These are phyloP conservation scores for Citrus reticulata DNA, from an alignment of 345 rosid species.

Conservation along the genomic window DNA sequence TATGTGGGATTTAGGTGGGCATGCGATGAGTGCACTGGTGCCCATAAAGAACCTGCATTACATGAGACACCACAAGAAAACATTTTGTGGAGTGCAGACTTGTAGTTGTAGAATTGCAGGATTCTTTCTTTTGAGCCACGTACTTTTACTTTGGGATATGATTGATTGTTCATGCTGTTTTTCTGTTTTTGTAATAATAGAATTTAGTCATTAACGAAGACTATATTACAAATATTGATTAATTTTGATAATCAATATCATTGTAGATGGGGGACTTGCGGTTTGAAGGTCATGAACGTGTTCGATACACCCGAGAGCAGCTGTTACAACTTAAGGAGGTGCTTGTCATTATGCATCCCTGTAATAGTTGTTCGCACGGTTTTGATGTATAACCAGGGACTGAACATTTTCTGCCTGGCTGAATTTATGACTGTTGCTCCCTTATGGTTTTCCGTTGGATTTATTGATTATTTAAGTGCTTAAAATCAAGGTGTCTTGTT, in stretches of 20 bases:
- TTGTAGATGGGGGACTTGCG: slow-evolving; percentile 39
- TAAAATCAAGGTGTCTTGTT: slow-evolving; percentile 7
- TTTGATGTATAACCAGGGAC: not conserved
- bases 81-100: not conserved
- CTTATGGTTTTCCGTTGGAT: not conserved
- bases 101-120: not conserved
- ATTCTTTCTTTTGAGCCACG: not conserved
- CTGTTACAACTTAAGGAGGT: slow-evolving; percentile 69
- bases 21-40: slow-evolving; percentile 15
- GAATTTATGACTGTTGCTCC: not conserved
- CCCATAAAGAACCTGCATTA: slow-evolving; percentile 25
- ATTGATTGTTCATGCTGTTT: not conserved
- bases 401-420: not conserved
- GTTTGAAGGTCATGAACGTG: slow-evolving; percentile 58
- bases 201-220: not conserved
- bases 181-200: not conserved
- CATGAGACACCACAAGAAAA: not conserved
- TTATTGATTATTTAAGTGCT: slow-evolving; percentile 2
- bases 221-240: not conserved
- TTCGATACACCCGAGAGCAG: slow-evolving; percentile 64
- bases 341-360: slow-evolving; percentile 5
- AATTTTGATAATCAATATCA: not conserved
- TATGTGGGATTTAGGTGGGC: slow-evolving; percentile 30
- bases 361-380: not conserved
- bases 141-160: not conserved